Evolutionary conservation across 495 filamentous ascomycete genomes (phyloP).

Genomic region (Daldinia decipiens): DNA sequence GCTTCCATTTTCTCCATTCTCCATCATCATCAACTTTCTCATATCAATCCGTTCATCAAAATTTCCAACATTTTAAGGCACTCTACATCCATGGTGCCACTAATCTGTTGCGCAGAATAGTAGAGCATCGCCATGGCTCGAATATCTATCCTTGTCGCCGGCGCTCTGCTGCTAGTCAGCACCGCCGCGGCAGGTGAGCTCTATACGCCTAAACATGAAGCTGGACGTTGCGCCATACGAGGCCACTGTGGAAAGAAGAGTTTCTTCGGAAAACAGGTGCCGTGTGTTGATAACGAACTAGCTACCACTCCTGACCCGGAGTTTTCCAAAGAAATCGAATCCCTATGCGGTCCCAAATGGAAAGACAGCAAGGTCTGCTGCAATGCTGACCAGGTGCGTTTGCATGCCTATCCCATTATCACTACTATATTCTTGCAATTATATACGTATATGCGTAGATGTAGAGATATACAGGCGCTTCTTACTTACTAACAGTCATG

Average conservation of each 20-base stretch:
- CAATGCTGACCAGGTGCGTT: slow-evolving; percentile 75
- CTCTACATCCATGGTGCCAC: slow-evolving; percentile 26
- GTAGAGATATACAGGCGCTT: background rate
- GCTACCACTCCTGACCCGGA: slow-evolving; percentile 76
- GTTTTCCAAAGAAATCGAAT: slow-evolving; percentile 78
- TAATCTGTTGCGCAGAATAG: slow-evolving; percentile 18
- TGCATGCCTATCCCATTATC: slow-evolving; percentile 7
- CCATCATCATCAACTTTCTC: slow-evolving; percentile 15
- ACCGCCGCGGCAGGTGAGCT: slow-evolving; percentile 47
- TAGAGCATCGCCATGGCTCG: slow-evolving; percentile 46
- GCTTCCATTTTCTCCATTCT: slow-evolving; percentile 7
- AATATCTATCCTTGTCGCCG: slow-evolving; percentile 50
- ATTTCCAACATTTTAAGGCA: slow-evolving; percentile 4
- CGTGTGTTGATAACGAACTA: slow-evolving; percentile 91
- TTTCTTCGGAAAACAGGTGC: slow-evolving; percentile 86
- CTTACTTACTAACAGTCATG: slow-evolving; percentile 40
- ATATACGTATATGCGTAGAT: background rate
- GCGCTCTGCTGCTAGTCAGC: slow-evolving; percentile 50
- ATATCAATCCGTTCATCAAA: slow-evolving; percentile 14
- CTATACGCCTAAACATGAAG: slow-evolving; percentile 76
- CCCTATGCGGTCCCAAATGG: slow-evolving; percentile 89
- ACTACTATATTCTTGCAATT: background rate
- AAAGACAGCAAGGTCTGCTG: slow-evolving; percentile 84
- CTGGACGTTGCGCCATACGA: slow-evolving; percentile 89
- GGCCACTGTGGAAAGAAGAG: slow-evolving; percentile 90